These are phyloP conservation scores for Arachnomyces sp. DNA, from an alignment of 2,329 filamentous ascomycete genomes.

Conservation along the genomic window DNA sequence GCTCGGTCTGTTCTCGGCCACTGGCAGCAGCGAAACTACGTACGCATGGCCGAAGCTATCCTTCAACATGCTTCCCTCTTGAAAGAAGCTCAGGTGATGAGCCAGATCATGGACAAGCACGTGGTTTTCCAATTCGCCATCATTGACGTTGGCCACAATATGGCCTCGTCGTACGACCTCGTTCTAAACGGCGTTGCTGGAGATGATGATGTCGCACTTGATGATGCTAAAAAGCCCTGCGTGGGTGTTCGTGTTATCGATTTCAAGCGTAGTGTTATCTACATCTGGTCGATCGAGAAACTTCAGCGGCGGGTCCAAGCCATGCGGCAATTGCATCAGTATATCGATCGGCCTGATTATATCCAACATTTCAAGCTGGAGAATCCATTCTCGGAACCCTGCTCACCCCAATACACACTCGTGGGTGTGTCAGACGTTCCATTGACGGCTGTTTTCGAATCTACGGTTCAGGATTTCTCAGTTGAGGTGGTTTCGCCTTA, in stretches of 20 bases:
- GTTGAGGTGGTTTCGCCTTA: slow-evolving; percentile 88
- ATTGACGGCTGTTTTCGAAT: slow-evolving; percentile 85
- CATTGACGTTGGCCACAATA: slow-evolving; percentile 75
- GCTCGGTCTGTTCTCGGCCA: slow-evolving; percentile 60
- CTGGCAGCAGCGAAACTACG: slow-evolving; percentile 79
- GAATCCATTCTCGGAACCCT: slow-evolving; percentile 85
- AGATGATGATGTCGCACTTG: slow-evolving; percentile 76
- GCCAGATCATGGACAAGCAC: slow-evolving; percentile 85
- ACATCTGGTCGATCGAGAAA: slow-evolving; percentile 92
- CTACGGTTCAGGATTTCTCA: slow-evolving; percentile 85
- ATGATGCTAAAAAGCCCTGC: slow-evolving; percentile 77
- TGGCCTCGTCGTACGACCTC: slow-evolving; percentile 93
- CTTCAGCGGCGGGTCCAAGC: slow-evolving; percentile 75
- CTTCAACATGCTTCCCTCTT: slow-evolving; percentile 78
- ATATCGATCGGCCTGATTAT: slow-evolving; percentile 90
- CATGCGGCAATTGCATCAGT: slow-evolving; percentile 97
- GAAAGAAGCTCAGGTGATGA: slow-evolving; percentile 97
- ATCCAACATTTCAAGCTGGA: slow-evolving; percentile 85
- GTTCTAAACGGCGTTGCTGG: slow-evolving; percentile 82
- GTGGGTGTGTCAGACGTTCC: slow-evolving; percentile 91
- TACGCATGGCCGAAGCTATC: slow-evolving; percentile 87
- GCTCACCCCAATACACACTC: slow-evolving; percentile 85
- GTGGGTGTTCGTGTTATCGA: slow-evolving; percentile 85
- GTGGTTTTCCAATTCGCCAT: slow-evolving; percentile 93
- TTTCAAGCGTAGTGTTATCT: slow-evolving; percentile 75